phyloP scores from a whole-genome alignment of 805 yeast species.

The Schwanniomyces occidentalis region DNA sequence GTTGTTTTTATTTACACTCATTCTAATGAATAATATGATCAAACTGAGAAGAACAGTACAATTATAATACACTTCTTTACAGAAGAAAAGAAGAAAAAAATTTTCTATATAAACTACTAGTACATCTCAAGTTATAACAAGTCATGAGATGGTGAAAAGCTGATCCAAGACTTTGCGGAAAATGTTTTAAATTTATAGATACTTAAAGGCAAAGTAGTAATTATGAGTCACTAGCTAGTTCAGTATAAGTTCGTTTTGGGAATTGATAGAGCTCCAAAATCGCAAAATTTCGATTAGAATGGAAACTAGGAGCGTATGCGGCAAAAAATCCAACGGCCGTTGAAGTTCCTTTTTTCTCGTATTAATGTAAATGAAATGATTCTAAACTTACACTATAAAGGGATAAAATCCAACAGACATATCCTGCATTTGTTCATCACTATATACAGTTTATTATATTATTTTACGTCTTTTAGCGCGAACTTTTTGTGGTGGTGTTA shows the following conservation, averaged over 20 bases:
- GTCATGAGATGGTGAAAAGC: no score
- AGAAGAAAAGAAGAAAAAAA: not conserved
- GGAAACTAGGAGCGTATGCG: conserved; percentile 6
- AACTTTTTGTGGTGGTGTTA: no score
- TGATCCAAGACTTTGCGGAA: not conserved
- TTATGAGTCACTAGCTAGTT: conserved; percentile 3
- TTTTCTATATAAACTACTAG: not conserved
- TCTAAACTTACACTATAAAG: no score
- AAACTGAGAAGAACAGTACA: not conserved
- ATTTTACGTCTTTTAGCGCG: no score
- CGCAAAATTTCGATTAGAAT: not conserved
- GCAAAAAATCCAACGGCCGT: not conserved
- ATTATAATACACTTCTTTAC: not conserved
- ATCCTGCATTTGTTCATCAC: no score
- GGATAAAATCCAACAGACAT: no score
- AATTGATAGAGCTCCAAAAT: not conserved
- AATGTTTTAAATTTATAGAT: no score
- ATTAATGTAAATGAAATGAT: not conserved
- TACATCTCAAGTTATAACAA: no score
- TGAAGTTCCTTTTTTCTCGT: not conserved
- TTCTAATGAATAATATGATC: not conserved
- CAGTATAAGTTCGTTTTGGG: not conserved
- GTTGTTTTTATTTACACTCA: conserved; percentile 4
- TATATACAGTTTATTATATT: no score
- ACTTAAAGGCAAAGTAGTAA: conserved; percentile 1